A percentile compares a stretch with the other conserved stretches of the same genome.
phyloP scores from a whole-genome alignment of 208 protist genomes.

The Endotrypanum monterogeii region DNA sequence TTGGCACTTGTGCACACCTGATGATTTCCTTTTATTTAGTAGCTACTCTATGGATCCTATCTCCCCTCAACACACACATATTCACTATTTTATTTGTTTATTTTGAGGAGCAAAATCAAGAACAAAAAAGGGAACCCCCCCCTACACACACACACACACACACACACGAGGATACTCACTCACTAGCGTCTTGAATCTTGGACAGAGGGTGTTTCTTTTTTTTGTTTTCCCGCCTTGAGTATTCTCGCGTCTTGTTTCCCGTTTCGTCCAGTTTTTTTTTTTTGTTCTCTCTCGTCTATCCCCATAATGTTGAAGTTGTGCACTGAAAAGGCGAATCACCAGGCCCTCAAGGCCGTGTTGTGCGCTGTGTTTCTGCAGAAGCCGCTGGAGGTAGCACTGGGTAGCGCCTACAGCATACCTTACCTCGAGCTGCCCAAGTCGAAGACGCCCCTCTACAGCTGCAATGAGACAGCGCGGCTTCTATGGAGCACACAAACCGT shows the following conservation, averaged over 20 bases:
- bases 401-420: conserved; percentile 63
- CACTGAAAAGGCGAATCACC: conserved; percentile 89
- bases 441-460: conserved; percentile 51
- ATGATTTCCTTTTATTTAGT: too few species aligned
- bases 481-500: conserved; percentile 6
- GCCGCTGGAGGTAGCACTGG: conserved; percentile 72
- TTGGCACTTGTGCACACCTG: too few species aligned
- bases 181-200: too few species aligned
- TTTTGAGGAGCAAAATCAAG: neutral
- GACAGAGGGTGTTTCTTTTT: too few species aligned
- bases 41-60: too few species aligned
- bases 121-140: too few species aligned
- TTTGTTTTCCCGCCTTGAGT: too few species aligned
- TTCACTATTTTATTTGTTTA: too few species aligned
- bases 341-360: conserved; percentile 85
- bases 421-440: conserved; percentile 54
- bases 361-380: conserved; percentile 46
- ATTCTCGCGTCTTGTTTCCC: neutral
- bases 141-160: neutral
- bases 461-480: conserved; percentile 72
- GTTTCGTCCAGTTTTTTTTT: neutral
- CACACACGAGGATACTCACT: neutral
- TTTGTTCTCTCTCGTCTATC: neutral
- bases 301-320: conserved; percentile 51
- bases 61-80: too few species aligned